These are phyloP conservation scores for Ophiostoma novo-ulmi DNA, from an alignment of 2,329 filamentous ascomycete species.

Conservation along the genomic window DNA sequence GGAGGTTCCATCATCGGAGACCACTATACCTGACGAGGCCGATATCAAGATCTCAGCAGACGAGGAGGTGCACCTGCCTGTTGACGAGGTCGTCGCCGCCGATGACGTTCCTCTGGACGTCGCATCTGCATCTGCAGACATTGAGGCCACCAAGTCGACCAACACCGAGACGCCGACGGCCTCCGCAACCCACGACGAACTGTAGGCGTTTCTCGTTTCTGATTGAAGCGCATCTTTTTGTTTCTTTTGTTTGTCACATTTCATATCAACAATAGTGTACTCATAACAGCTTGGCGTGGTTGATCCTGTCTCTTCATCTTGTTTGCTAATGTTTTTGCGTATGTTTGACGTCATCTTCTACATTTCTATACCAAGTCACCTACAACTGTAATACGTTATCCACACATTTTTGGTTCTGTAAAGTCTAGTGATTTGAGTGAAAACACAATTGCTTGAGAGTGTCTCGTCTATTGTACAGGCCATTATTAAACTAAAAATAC, in stretches of 20 bases:
- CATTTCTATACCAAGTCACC: not conserved
- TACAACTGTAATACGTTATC: not conserved
- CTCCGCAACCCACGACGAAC: not conserved
- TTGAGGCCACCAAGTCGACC: slow-evolving; percentile 13
- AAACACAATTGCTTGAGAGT: not conserved
- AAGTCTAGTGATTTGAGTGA: not conserved
- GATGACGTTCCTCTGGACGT: slow-evolving; percentile 23
- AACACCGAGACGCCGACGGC: slow-evolving; percentile 12
- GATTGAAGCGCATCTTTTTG: not conserved
- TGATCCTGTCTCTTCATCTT: not conserved
- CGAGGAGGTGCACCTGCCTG: slow-evolving; percentile 24
- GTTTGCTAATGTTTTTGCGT: not conserved
- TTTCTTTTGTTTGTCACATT: not conserved
- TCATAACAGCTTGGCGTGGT: not conserved
- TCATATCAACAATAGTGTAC: not conserved
- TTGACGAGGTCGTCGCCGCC: slow-evolving; percentile 27
- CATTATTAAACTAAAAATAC: not conserved
- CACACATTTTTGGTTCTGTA: not conserved
- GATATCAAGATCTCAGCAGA: not conserved
- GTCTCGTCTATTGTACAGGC: slow-evolving; percentile 5
- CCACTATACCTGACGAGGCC: slow-evolving; percentile 28
- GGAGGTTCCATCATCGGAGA: slow-evolving; percentile 17
- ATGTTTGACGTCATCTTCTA: not conserved
- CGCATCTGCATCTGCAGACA: slow-evolving; percentile 19
- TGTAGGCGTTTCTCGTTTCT: not conserved